Evolutionary conservation across 768 basidiomycete species (phyloP).

Genomic region (Harrya chromipes): DNA sequence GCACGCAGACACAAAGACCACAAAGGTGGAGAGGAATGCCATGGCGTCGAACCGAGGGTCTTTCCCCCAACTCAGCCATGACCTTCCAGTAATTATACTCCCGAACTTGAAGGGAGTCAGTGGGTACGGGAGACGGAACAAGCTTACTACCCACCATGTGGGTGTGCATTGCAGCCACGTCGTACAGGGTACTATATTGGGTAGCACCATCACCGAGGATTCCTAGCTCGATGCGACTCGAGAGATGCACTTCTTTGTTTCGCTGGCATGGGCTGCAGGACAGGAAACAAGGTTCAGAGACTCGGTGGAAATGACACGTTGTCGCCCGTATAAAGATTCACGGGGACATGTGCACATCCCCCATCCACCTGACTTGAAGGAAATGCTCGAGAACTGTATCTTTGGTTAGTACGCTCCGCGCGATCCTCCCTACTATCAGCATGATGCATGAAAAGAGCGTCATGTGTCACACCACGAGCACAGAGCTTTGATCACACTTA

Average conservation of each 20-base stretch:
- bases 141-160: slow-evolving; percentile 10
- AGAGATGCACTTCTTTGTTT: slow-evolving; percentile 1
- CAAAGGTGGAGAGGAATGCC: slow-evolving; percentile 4
- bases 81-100: slow-evolving; percentile 18
- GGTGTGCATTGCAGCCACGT: neutral
- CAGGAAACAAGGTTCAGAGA: neutral
- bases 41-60: slow-evolving; percentile 7
- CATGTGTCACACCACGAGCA: slow-evolving; percentile 17
- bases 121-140: neutral
- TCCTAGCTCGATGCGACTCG: slow-evolving; percentile 2
- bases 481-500: slow-evolving; percentile 19
- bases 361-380: slow-evolving; percentile 13
- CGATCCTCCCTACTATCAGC: slow-evolving; percentile 2
- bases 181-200: slow-evolving; percentile 13
- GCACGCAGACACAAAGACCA: slow-evolving; percentile 1
- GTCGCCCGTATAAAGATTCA: slow-evolving; percentile 1
- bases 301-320: neutral
- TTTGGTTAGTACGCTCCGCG: slow-evolving; percentile 2
- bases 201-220: slow-evolving; percentile 4
- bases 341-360: slow-evolving; percentile 13
- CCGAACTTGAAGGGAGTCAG: neutral
- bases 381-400: neutral
- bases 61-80: neutral
- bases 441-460: slow-evolving; percentile 7
- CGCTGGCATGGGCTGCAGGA: slow-evolving; percentile 9